These are phyloP conservation scores for Saccharomycopsis sp. DNA, from an alignment of 805 yeast genomes.

Conservation along the genomic window DNA sequence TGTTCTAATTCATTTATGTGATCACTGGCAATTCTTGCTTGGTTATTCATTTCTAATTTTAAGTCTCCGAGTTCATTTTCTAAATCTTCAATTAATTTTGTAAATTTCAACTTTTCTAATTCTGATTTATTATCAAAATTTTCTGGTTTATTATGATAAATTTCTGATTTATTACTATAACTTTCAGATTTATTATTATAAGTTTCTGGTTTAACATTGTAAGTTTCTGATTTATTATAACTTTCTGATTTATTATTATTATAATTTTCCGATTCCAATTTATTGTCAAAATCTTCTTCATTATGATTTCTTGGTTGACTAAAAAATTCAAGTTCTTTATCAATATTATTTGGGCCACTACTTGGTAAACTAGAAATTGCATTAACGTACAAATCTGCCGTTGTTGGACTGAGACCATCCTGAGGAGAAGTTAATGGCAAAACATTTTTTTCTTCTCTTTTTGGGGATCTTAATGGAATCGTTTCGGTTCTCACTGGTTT, in stretches of 20 bases:
- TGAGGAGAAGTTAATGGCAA: neutral
- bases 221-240: too few species aligned
- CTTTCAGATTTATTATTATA: neutral
- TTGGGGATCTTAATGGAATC: slow-evolving; percentile 13
- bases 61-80: slow-evolving; percentile 28
- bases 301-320: neutral
- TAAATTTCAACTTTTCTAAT: too few species aligned
- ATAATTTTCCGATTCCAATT: too few species aligned
- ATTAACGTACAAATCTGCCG: slow-evolving; percentile 1
- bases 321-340: neutral
- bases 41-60: slow-evolving; percentile 34
- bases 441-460: neutral
- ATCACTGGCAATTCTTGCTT: slow-evolving; percentile 47
- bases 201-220: neutral
- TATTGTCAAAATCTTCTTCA: too few species aligned
- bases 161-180: slow-evolving; percentile 14
- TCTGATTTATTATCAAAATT: slow-evolving; percentile 10
- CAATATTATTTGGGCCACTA: neutral
- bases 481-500: slow-evolving; percentile 3
- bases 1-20: slow-evolving; percentile 39
- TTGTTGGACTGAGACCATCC: neutral
- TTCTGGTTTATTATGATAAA: slow-evolving; percentile 4
- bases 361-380: neutral
- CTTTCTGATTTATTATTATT: too few species aligned
- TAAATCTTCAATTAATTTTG: slow-evolving; percentile 23